Base-by-base conservation (phyloP, 495 filamentous ascomycete species). In the Saxispiralis lemnorum region DNA sequence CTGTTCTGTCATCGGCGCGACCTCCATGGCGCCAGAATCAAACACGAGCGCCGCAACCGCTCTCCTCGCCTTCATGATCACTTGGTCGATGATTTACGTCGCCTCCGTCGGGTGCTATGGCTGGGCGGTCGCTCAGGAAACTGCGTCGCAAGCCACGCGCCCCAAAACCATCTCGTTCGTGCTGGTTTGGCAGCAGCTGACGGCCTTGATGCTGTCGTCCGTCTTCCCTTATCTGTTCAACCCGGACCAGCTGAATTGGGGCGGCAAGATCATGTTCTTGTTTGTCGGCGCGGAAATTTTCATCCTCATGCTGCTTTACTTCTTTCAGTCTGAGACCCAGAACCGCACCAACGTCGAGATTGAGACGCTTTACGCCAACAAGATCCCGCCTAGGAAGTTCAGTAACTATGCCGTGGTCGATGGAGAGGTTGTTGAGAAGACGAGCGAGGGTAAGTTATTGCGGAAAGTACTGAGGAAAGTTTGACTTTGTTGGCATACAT, bases 131-230 rank as follows among this genome's bases (percentile, higher is more conserved):
- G 38, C 38, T 7, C 38, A 40, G 16, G 38, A 40, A 14, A 18
- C 38, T 13, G 14, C 38, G 3, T 28, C 38, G 2, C 38, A 40
- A 30, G 38, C 38, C 14, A 40, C 38, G 7, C 21, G 17, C 6
- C 38, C 38, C 40, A 62, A 60, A 37, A 62, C 59, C 7, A 54
- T 62, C 41, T 54, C 55, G 12, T 55, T 62, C 34, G 59, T 56
- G 1, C 21, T 51, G 21, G 47, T 52, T 6, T 38, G 55, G 24
- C 59, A 62, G 39, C 56, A 60, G 41, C 38, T 40, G 11, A 40
- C 41, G 11, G 38, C 38, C 2, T 24, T 40, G 32, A 45, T 45
- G 42, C 31, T 31, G 42, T 36, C 30, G 24, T 37, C 31, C 10
- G 38, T 43, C 39, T 21, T 48, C 13, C 45, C 45, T 3, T 48